Evolutionary conservation across 495 filamentous ascomycete species (phyloP).

Genomic region (Podospora pseudopauciseta): DNA sequence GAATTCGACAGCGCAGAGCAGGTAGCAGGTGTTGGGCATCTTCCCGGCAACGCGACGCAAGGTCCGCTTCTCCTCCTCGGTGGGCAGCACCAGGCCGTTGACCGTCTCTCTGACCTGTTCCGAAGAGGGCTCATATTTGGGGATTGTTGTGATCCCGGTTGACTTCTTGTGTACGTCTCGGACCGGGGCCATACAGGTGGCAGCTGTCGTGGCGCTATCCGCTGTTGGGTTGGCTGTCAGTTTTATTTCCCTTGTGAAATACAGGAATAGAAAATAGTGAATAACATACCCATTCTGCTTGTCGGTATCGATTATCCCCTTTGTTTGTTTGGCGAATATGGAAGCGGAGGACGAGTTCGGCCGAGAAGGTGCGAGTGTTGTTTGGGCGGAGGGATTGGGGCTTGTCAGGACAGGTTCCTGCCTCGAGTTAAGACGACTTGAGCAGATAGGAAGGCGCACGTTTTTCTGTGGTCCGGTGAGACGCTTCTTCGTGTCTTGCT

Average conservation of each 20-base stretch:
- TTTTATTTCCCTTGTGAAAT: neutral
- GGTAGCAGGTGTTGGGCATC: conserved; percentile 49
- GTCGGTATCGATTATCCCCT: neutral
- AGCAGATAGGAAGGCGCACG: neutral
- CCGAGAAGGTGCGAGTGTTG: neutral
- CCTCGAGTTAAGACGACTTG: neutral
- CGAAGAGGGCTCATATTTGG: neutral
- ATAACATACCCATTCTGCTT: neutral
- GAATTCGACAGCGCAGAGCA: conserved; percentile 58
- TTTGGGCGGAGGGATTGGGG: neutral
- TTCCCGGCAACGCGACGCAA: conserved; percentile 57
- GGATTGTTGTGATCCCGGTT: neutral
- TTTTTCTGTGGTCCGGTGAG: neutral
- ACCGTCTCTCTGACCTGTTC: neutral
- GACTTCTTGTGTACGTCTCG: neutral
- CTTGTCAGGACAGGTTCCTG: neutral
- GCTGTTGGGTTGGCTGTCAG: neutral
- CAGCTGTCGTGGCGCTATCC: neutral
- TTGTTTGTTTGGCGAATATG: neutral
- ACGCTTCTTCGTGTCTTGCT: neutral
- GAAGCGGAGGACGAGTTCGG: neutral
- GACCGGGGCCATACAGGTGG: neutral
- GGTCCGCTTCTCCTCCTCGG: conserved; percentile 52
- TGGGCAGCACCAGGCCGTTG: conserved; percentile 34
- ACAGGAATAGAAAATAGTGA: neutral